Base-by-base conservation (phyloP, 441 rosid genomes). In the Theobroma grandiflorum region DNA sequence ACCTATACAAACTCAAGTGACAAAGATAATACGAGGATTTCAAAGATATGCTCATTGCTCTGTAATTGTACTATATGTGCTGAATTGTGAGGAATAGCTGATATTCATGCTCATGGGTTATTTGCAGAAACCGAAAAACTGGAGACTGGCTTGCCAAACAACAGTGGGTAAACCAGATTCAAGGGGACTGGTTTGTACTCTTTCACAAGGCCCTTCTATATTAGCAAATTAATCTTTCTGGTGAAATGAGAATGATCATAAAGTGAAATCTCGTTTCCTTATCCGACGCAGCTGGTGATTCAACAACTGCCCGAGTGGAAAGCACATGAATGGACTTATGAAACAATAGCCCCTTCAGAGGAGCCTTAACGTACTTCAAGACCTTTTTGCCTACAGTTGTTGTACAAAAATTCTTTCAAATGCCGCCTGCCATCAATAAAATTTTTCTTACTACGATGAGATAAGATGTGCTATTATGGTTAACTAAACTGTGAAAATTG, bases 251-350 rank as follows among this genome's bases (percentile, higher is more conserved):
- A 26, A 26, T 26, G 31, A 26, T 26, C 31, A 26, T 26, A 26
- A 26, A 26, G 31, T 26, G 31, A 26, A 26, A 26, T 26, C 31
- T 26, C 31, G 31, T 6, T 74, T 58, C 38, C 52, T 22, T 65
- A 16, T 62, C 35, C 50, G 26, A 72, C 65, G 88, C 88, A 93
- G 98, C 90, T 95, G 69, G 93, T 91, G 38, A 86, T 95, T 78
- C 99, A 94, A 75, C 98, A 94, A 78, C 78, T 95, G 76, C 98
- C 98, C 10, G 99, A 95, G 81, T 94, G 99, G 99, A 94, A 95
- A 85, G 92, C 88, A 38, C 99, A 96, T 85, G 97, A 93, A 86
- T 93, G 99, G 99, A 87, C 78, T 37, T 88, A 82, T 37, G 87
- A 92, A 62, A 88, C 77, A 82, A 42, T 38, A 10, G 16, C 55